Base-by-base conservation (phyloP, 768 basidiomycete genomes). In the Kondoa malvinella region DNA sequence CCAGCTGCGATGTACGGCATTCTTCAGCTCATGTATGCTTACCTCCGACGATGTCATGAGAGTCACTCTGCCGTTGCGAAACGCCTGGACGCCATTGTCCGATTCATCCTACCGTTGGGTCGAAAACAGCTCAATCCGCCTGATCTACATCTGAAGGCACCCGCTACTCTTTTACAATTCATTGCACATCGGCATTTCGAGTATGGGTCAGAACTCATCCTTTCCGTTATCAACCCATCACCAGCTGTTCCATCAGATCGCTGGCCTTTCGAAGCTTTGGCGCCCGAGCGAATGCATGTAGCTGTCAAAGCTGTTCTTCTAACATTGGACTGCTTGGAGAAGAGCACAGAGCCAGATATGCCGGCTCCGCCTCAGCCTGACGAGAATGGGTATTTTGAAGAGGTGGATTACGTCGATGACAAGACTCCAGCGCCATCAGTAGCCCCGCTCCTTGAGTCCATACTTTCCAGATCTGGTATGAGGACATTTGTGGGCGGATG, bases 31-130 rank as follows among this genome's bases (percentile, higher is more conserved):
- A 78, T 92, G 34, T 96, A 92, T 92, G 89, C 91, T 1, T 96
- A 95, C 76, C 80, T 95, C n/a, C 92, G 89, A 75, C 86, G 92
- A 17, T 92, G 90, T 74, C 85, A 87, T 71, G 92, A 96, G 76
- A 82, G 87, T 3, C 79, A 83, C 1, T 87, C 91, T 0, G 86
- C 87, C 1, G 85, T 84, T n/a, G 83, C 85, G n/a, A 78, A 84
- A 31, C 89, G 86, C 74, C 77, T 96, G 56, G 91, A 95, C 70
- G 78, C 77, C 0, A 73, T 92, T 50, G 74, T 88, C 63, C 88
- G 85, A 72, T 80, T 85, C 64, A 86, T 92, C 76, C 89, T 92
- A 75, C 89, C 92, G 3, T 74, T 83, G 2, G 85, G 85, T 67
- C 82, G 87, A 29, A 76, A 82, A 2, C 77, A 78, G 2, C 78